These are phyloP conservation scores for Kodamaea laetipori DNA, from an alignment of 805 yeast species.

Conservation along the genomic window DNA sequence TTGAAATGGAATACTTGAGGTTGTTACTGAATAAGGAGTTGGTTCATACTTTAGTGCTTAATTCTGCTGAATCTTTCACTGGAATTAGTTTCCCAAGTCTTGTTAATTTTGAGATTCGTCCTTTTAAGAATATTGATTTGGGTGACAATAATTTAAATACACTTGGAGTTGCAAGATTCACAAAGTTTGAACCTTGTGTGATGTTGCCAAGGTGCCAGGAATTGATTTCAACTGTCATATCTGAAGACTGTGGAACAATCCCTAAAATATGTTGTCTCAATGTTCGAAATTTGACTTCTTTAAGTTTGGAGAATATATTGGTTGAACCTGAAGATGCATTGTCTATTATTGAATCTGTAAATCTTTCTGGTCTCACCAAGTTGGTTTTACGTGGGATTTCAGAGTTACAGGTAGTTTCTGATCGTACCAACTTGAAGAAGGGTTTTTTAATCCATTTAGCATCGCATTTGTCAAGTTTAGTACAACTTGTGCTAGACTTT, in stretches of 20 bases:
- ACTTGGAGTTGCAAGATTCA: slow-evolving; percentile 1
- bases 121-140: slow-evolving; percentile 19
- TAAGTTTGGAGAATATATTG: slow-evolving; percentile 28
- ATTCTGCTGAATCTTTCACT: slow-evolving; percentile 22
- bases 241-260: not conserved
- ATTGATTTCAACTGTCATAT: slow-evolving; percentile 11
- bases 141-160: not conserved
- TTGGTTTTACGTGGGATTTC: slow-evolving; percentile 38
- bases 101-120: slow-evolving; percentile 34
- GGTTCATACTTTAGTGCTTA: slow-evolving; percentile 30
- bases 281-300: slow-evolving; percentile 17
- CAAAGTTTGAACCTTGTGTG: slow-evolving; percentile 6
- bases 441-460: not conserved
- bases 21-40: slow-evolving; percentile 30
- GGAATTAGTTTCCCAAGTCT: slow-evolving; percentile 30
- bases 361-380: slow-evolving; percentile 23
- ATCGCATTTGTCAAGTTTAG: not conserved
- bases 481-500: slow-evolving; percentile 38
- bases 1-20: slow-evolving; percentile 29
- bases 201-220: slow-evolving; percentile 21
- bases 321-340: slow-evolving; percentile 26
- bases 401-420: slow-evolving; percentile 21
- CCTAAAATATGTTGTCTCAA: slow-evolving; percentile 6
- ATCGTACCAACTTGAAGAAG: not conserved
- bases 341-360: slow-evolving; percentile 20